A percentile compares a stretch with the other conserved stretches of the same genome.
phyloP scores from a whole-genome alignment of 306 rosid species.

The peach (Prunus persica) region DNA sequence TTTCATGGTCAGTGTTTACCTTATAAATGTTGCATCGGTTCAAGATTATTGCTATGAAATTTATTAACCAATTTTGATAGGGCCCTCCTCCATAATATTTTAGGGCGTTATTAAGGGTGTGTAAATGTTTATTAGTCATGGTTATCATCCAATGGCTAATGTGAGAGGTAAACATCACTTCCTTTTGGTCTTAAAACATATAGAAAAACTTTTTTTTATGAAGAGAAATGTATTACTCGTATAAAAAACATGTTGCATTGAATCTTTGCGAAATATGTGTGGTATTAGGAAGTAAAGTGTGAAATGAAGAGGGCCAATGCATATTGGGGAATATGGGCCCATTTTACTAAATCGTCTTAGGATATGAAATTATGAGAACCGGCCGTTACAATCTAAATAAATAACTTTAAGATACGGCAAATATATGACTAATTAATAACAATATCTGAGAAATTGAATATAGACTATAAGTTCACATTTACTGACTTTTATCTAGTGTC shows the following conservation, averaged over 20 bases:
- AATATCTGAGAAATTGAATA: constrained; percentile 2
- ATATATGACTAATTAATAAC: background rate
- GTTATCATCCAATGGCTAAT: background rate
- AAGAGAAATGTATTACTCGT: background rate
- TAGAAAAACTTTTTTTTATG: background rate
- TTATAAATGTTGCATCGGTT: constrained; percentile 3
- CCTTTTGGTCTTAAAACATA: background rate
- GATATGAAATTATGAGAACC: too few species aligned
- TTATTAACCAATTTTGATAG: background rate
- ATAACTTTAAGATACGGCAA: background rate
- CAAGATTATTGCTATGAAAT: background rate
- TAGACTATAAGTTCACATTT: background rate
- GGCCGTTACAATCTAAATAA: background rate
- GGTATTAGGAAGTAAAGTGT: too few species aligned
- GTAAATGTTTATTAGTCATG: background rate
- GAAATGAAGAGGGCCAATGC: too few species aligned
- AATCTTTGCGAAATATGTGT: background rate
- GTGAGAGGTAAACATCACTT: background rate
- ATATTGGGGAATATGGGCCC: too few species aligned
- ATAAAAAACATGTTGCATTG: background rate
- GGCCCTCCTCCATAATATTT: background rate
- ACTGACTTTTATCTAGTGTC: accelerated
- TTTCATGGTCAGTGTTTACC: background rate
- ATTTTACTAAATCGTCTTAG: background rate
- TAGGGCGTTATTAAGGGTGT: background rate